phyloP scores from a whole-genome alignment of 345 rosid genomes.

The Heritiera fomes region DNA sequence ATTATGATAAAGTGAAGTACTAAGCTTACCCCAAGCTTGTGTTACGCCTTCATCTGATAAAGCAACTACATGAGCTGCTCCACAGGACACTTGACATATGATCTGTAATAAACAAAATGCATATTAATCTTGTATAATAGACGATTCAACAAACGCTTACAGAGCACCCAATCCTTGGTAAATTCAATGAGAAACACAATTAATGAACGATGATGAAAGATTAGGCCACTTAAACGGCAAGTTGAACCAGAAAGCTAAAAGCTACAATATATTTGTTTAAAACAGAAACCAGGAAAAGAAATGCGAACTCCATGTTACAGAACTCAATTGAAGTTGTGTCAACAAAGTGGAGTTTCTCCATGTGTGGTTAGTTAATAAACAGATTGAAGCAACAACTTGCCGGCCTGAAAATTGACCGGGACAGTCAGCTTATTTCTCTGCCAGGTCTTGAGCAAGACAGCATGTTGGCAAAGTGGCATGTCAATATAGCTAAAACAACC shows the following conservation, averaged over 20 bases:
- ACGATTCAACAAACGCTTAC: neutral
- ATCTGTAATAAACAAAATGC: slow-evolving; percentile 39
- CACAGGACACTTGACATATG: slow-evolving; percentile 85
- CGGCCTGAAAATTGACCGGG: neutral
- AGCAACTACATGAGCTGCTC: slow-evolving; percentile 90
- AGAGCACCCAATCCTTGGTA: slow-evolving; percentile 9
- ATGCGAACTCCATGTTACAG: neutral
- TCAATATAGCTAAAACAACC: neutral
- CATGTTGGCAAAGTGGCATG: neutral
- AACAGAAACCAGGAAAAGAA: neutral
- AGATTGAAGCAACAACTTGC: neutral
- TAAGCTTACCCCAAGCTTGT: slow-evolving; percentile 85
- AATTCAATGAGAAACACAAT: neutral
- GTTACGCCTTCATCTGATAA: slow-evolving; percentile 81
- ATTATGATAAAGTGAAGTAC: too few species aligned
- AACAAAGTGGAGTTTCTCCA: slow-evolving; percentile 9
- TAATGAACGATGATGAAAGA: neutral
- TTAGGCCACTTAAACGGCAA: too few species aligned
- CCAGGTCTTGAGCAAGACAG: slow-evolving; percentile 6
- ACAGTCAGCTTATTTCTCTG: neutral
- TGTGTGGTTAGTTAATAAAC: neutral
- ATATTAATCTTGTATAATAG: neutral
- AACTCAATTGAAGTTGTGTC: neutral
- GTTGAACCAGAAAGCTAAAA: neutral
- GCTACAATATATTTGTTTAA: neutral